These are phyloP conservation scores for Apodospora peruviana DNA, from an alignment of 495 filamentous ascomycete genomes.

Conservation along the genomic window DNA sequence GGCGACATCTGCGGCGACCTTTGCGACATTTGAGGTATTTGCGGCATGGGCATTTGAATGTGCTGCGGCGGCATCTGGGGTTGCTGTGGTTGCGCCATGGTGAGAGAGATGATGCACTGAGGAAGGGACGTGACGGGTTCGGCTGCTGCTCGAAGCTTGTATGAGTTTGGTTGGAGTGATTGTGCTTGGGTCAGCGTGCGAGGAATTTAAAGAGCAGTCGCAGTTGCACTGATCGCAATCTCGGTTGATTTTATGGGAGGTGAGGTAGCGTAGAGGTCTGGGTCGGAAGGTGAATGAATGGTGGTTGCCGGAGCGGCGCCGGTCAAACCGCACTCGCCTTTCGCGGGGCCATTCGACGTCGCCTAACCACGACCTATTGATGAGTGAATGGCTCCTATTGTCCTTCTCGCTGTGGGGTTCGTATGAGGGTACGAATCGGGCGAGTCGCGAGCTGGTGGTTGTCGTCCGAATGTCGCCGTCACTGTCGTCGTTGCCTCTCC, in stretches of 20 bases:
- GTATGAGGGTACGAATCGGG: not conserved
- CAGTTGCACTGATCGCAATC: not conserved
- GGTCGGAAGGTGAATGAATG: no score
- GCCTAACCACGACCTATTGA: not conserved
- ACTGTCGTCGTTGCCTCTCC: not conserved
- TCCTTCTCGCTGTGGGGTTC: not conserved
- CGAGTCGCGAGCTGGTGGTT: not conserved
- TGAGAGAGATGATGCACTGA: conserved; percentile 3
- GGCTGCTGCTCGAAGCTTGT: not conserved
- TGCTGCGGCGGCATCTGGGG: conserved; percentile 10
- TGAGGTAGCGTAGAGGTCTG: no score
- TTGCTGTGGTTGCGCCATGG: conserved; percentile 62
- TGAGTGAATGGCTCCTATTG: not conserved
- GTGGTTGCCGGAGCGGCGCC: no score
- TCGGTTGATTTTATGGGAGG: not conserved
- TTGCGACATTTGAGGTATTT: conserved; percentile 11
- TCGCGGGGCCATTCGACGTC: conserved; percentile 15
- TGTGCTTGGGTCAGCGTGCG: no score
- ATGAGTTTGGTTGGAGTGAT: no score
- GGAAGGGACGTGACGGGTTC: not conserved
- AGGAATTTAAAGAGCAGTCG: not conserved
- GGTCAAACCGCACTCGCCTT: conserved; percentile 17
- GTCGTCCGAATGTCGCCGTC: not conserved
- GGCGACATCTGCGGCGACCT: conserved; percentile 6
- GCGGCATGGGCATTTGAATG: conserved; percentile 24